Base-by-base conservation (phyloP, 371 early-diverging fungal genomes). In the Mortierella sp. region DNA sequence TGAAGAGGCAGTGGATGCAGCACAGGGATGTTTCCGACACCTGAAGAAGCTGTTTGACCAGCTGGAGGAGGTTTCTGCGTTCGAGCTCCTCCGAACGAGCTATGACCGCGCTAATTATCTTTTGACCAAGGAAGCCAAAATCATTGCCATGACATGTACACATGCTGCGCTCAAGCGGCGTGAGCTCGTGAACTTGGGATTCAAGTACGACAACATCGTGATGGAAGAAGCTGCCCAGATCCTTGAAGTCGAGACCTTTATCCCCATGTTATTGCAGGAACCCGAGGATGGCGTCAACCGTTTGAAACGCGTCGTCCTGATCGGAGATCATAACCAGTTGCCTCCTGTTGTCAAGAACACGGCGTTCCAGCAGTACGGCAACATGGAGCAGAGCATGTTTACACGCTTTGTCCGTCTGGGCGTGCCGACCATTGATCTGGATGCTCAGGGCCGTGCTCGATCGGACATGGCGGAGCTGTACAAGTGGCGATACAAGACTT, bases 151-250 rank as follows among this genome's bases (percentile, higher is more conserved):
- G 93, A 98, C 98, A 0, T 94, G 95, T 76, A 96, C 96, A 0
- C 95, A 97, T 70, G 97, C 97, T 14, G 95, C 98, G 4, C 84
- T 99, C 41, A 92, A 91, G 79, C 84, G 95, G 39, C 83, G 88
- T 1, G 97, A 97, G 78, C 82, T 99, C 8, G 85, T 91, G 8
- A 79, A 81, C 9, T 83, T 96, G 12, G 95, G 96, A 6, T 97
- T 98, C 87, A 89, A 91, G 59, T 99, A 95, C 78, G 95, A 98
- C 65, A 95, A 87, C 47, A 89, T 99, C 27, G 85, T 99, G 17
- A 92, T 99, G 90, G 99, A 99, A 76, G 99, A 99, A 78, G 94
- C 98, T 0, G 99, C 95, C 17, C 99, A 99, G 76, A 91, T 98
- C 9, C 79, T 97, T 14, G 99, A 99, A 72, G 89, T 97, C 4